Evolutionary conservation across 805 yeast species (phyloP).

Genomic region (Lipomyces mesembrius): DNA sequence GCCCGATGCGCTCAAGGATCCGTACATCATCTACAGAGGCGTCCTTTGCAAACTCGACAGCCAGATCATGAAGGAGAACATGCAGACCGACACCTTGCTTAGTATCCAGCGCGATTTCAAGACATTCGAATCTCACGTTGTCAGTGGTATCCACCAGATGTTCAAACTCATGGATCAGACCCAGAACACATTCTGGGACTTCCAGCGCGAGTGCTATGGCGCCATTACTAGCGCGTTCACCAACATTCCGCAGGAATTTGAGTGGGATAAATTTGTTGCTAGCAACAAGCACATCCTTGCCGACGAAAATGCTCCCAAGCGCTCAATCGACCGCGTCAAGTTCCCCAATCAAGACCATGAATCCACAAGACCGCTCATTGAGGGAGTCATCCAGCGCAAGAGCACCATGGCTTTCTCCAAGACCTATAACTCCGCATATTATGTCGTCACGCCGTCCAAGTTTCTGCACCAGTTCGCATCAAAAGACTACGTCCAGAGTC

Average conservation of each 20-base stretch:
- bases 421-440: constrained; percentile 51
- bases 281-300: constrained; percentile 47
- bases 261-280: constrained; percentile 52
- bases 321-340: constrained; percentile 47
- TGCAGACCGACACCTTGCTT: constrained; percentile 52
- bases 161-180: constrained; percentile 43
- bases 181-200: constrained; percentile 45
- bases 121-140: constrained; percentile 52
- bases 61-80: constrained; percentile 55
- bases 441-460: constrained; percentile 54
- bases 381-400: constrained; percentile 54
- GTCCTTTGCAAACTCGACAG: constrained; percentile 48
- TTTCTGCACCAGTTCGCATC: constrained; percentile 55
- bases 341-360: constrained; percentile 51
- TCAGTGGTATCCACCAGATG: constrained; percentile 50
- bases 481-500: constrained; percentile 49
- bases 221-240: constrained; percentile 45
- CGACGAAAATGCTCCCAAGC: constrained; percentile 46
- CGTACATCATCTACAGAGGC: constrained; percentile 52
- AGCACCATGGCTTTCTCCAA: constrained; percentile 51
- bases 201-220: constrained; percentile 43
- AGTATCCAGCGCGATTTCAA: constrained; percentile 50
- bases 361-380: constrained; percentile 53
- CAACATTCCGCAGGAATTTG: constrained; percentile 49
- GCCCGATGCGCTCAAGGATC: constrained; percentile 52